Evolutionary conservation across 257 asterid genomes (phyloP), one percentile per base, ranked within the genome.

Genomic region (Fraxinus cuspidata): DNA sequence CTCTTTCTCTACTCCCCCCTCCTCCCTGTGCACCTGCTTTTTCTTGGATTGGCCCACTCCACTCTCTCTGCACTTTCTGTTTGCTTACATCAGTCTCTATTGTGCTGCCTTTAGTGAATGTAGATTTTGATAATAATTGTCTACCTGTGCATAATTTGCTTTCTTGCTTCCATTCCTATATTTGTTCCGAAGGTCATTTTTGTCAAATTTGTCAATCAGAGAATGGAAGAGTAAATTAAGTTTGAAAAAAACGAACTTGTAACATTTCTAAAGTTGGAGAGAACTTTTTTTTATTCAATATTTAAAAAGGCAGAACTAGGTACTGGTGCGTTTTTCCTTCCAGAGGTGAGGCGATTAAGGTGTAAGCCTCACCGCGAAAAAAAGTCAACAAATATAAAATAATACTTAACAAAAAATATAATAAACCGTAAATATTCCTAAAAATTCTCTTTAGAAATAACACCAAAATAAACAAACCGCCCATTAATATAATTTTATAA

Each of bases 81-180:
- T 19, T 31, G 66, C 71, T 40, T 34, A 58, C 28, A 58, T 3
- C 31, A n/a, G 66, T 75, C 56, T 65, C 40, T 2, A 16, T 31
- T 19, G 12, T 19, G 66, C 37, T 9, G 34, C 28, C 58, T n/a
- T 40, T n/a, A 18, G 40, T 60, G 66, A 31, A 44, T 60, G 40
- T 40, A 21, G 67, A 71, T 38, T 8, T 23, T 58, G 56, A 19
- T 51, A 79, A 42, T 28, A 73, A 66, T 66, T 58, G 32, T 49
- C 27, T 66, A 28, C 23, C 60, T 68, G 72, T 72, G 37, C 34
- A 19, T 21, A 56, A 56, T 76, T 34, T 69, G 47, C 56, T 18
- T 77, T 13, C 81, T 40, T 78, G 35, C 73, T 64, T 72, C 28
- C 56, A 67, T 40, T 40, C 56, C 73, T 32, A 11, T 74, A 67